A percentile compares a stretch with the other conserved stretches of the same genome.
These are phyloP conservation scores for Iris pallida DNA, from an alignment of 116 monocot genomes.

Conservation along the genomic window DNA sequence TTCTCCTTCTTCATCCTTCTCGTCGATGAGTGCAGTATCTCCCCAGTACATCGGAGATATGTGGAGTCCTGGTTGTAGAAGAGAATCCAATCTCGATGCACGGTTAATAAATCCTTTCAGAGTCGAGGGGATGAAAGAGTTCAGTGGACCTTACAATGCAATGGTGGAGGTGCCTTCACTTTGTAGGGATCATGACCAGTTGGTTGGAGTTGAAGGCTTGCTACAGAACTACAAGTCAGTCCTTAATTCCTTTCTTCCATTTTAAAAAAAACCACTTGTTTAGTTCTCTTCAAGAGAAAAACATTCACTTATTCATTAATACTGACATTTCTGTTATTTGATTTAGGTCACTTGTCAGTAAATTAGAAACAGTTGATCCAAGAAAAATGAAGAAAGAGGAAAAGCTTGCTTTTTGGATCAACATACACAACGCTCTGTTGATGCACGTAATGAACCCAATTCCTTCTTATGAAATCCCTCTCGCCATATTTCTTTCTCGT, in stretches of 20 bases:
- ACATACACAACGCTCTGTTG: conserved; percentile 85
- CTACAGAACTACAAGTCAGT: conserved; percentile 64
- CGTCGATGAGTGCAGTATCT: conserved; percentile 74
- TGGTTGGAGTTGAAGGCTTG: conserved; percentile 51
- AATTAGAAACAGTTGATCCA: conserved; percentile 65
- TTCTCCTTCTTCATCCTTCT: conserved; percentile 81
- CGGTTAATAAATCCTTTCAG: conserved; percentile 73
- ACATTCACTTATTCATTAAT: too few relatives aligned
- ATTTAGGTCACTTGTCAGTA: conserved; percentile 50
- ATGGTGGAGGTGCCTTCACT: conserved; percentile 80
- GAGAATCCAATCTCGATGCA: conserved; percentile 52
- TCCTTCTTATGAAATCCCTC: neutral
- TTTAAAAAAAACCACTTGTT: neutral
- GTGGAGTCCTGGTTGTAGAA: conserved; percentile 64
- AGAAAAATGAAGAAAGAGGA: conserved; percentile 78
- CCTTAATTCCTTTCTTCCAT: neutral
- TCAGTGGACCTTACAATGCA: conserved; percentile 81
- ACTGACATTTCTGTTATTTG: neutral
- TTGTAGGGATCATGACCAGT: conserved; percentile 34
- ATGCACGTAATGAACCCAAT: conserved; percentile 78
- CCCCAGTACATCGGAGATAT: conserved; percentile 64
- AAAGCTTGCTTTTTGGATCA: conserved; percentile 94
- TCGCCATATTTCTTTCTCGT: neutral
- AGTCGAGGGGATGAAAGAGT: conserved; percentile 84
- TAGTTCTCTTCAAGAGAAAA: neutral